Conservation (phyloP, 2,329 filamentous ascomycete genomes). For the Hortaea werneckii region DNA sequence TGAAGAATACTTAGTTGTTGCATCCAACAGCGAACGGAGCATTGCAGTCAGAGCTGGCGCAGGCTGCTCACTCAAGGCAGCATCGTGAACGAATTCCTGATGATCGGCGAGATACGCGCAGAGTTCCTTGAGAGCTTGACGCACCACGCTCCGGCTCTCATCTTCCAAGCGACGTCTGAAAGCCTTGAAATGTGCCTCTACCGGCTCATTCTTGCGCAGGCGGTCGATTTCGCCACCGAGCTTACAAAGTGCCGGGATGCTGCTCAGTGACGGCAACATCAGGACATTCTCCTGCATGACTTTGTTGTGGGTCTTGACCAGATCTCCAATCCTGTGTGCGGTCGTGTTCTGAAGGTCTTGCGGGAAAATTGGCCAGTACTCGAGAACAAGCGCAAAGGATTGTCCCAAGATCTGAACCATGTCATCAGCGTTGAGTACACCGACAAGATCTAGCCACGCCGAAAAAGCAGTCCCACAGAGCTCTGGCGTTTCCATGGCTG, state of each 20-base stretch:
- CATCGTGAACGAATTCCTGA: constrained; percentile 69
- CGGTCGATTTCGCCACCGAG: constrained; percentile 56
- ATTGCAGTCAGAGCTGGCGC: constrained; percentile 62
- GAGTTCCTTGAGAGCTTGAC: constrained; percentile 71
- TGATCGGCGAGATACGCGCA: constrained; percentile 60
- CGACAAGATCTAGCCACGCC: constrained; percentile 74
- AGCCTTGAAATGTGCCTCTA: constrained; percentile 56
- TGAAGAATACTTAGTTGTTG: constrained; percentile 67
- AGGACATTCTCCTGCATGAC: constrained; percentile 58
- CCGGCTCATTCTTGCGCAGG: constrained; percentile 56
- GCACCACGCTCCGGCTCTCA: constrained; percentile 77
- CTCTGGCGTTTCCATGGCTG: constrained; percentile 63
- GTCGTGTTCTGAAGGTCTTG: constrained; percentile 49
- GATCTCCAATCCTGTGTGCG: constrained; percentile 50
- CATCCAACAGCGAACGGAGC: constrained; percentile 72
- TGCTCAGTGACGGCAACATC: constrained; percentile 66
- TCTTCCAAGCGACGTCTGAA: constrained; percentile 67
- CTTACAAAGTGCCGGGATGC: constrained; percentile 58
- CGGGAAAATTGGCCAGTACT: constrained; percentile 65
- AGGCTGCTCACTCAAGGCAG: constrained; percentile 73
- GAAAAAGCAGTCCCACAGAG: constrained; percentile 71
- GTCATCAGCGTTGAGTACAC: constrained; percentile 65
- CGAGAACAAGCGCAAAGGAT: constrained; percentile 76
- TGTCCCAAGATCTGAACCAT: constrained; percentile 73
- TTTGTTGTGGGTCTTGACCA: constrained; percentile 53